Evolutionary conservation across 2,329 filamentous ascomycete genomes (phyloP), one percentile per base, ranked within the genome.

Genomic region (Epichloe amarillans): DNA sequence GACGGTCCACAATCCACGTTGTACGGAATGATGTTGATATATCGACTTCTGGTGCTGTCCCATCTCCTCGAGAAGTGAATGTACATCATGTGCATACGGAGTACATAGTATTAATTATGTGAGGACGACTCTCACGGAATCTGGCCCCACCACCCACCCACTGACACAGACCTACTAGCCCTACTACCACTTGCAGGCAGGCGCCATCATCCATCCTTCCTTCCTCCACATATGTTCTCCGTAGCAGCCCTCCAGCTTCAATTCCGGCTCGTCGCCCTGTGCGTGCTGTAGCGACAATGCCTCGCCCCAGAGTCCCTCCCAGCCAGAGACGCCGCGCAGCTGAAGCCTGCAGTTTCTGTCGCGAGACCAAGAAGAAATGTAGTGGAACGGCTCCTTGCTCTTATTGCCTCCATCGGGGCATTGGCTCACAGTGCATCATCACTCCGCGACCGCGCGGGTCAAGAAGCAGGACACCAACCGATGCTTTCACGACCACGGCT

Each of bases 341-440:
- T 21, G 70, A 73, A 51, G 74, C 74, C 7, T 77, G 74, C 55
- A 64, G 67, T 45, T 59, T 67, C 5, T 77, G 74, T 55, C 69
- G 72, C 33, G 63, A 66, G 14, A 69, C 72, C 8, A 77, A 77
- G 61, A 76, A 75, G 60, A 64, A 72, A 54, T 77, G 74, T 57
- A 71, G 69, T 50, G 73, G 70, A 10, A 66, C 65, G 0, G 68
- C 70, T 2, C 74, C 74, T 1, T 77, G 74, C 54, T 64, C 66
- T 0, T 69, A 71, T 45, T 77, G 74, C 51, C 62, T 70, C 6
- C 63, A 66, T 6, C 69, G 71, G 17, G 72, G 72, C 3, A 62
- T 70, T 4, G 65, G 62, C 19, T 58, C 62, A 19, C 62, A 65
- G 4, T 76, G 66, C 42, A 60, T 58, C 53, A 62, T 67, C 44